Conservation (phyloP, 176 grass and related monocot species). For the Tillandsia fasciculata region DNA sequence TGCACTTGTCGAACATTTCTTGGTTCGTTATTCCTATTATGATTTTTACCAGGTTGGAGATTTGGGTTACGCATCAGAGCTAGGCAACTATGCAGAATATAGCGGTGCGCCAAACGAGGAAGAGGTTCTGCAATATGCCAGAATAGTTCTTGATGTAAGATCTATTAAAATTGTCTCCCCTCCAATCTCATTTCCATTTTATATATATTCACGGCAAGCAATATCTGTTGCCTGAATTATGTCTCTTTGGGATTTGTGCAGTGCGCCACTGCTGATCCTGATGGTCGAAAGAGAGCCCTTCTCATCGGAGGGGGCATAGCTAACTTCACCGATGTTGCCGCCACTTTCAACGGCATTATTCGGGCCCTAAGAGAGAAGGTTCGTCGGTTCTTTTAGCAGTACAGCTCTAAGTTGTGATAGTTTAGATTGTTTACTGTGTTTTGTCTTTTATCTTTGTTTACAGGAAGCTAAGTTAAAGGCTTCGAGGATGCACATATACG, state of each 20-base stretch:
- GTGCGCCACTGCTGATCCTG: constrained; percentile 80
- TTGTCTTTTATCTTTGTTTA: not conserved
- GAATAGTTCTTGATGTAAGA: constrained; percentile 35
- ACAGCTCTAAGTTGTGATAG: constrained; percentile 2
- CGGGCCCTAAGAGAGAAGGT: constrained; percentile 92
- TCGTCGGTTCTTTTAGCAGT: constrained; percentile 17
- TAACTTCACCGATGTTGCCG: constrained; percentile 94
- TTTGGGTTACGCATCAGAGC: constrained; percentile 36
- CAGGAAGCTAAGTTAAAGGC: constrained; percentile 94
- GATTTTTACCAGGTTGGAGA: constrained; percentile 31
- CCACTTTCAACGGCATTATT: constrained; percentile 90
- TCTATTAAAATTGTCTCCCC: not conserved
- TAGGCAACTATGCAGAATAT: constrained; percentile 47
- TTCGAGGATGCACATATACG: constrained; percentile 80
- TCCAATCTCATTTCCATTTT: not conserved
- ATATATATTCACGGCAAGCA: not conserved
- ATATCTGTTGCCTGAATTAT: not conserved
- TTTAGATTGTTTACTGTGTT: not conserved
- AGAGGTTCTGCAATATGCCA: constrained; percentile 43
- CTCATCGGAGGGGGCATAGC: constrained; percentile 93
- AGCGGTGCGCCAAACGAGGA: constrained; percentile 41
- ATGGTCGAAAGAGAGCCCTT: constrained; percentile 83
- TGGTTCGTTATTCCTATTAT: not conserved
- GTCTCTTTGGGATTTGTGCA: constrained; percentile 17
- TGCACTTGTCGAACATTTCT: not conserved